phyloP scores from a whole-genome alignment of 2,329 filamentous ascomycete genomes.

The Penicillium sp. region DNA sequence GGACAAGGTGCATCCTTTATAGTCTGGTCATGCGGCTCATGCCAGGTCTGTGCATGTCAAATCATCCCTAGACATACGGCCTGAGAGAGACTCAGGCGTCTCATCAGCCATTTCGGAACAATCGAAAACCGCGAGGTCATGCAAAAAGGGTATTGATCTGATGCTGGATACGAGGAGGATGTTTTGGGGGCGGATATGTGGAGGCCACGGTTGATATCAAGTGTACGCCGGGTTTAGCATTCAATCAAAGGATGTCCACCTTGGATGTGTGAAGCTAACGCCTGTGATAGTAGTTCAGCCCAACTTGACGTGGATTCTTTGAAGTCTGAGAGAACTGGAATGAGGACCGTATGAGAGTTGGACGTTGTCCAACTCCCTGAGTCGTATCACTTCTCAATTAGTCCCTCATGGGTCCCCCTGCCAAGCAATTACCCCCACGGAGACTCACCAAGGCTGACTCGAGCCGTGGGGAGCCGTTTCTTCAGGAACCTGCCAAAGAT shows the following conservation, averaged over 20 bases:
- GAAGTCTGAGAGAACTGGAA: too few relatives aligned
- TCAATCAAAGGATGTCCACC: too few relatives aligned
- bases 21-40: not conserved
- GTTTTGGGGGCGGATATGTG: slow-evolving; percentile 2
- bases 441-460: not conserved
- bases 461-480: not conserved
- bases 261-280: too few relatives aligned
- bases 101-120: not conserved
- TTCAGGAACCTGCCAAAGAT: not conserved
- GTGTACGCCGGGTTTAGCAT: not conserved
- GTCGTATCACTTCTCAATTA: too few relatives aligned
- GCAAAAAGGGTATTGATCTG: not conserved
- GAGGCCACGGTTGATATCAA: slow-evolving; percentile 1
- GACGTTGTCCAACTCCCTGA: too few relatives aligned
- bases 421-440: not conserved
- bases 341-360: too few relatives aligned
- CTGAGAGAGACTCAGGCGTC: not conserved
- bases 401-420: not conserved
- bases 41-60: not conserved
- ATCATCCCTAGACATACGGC: not conserved
- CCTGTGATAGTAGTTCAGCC: too few relatives aligned
- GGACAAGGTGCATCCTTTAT: not conserved
- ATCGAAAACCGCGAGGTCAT: not conserved
- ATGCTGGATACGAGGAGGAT: not conserved
- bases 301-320: too few relatives aligned